Evolutionary conservation across 2,329 filamentous ascomycete genomes (phyloP).

Genomic region (Phoma sp.): DNA sequence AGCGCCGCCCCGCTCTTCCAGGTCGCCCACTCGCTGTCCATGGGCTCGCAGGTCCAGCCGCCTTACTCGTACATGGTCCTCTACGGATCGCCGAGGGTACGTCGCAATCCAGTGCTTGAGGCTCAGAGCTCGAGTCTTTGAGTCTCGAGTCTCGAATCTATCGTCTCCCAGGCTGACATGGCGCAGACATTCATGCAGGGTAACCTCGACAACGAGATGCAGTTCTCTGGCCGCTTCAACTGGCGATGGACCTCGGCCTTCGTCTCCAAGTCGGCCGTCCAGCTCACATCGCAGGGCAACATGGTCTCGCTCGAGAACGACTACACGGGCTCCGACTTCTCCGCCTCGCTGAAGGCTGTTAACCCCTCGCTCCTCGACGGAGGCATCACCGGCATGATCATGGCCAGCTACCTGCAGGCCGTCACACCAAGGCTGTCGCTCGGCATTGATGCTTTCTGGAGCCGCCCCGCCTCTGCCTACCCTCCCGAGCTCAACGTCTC

Average conservation of each 20-base stretch:
- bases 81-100: constrained; percentile 90
- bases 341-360: constrained; percentile 87
- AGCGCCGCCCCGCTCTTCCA: constrained; percentile 94
- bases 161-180: constrained; percentile 27
- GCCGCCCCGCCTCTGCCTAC: constrained; percentile 80
- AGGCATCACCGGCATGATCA: constrained; percentile 90
- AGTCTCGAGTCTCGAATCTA: neutral
- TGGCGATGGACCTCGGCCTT: constrained; percentile 83
- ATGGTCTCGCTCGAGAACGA: constrained; percentile 96
- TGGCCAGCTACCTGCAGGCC: constrained; percentile 94
- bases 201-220: constrained; percentile 90
- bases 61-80: constrained; percentile 95
- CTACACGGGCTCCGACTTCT: constrained; percentile 92
- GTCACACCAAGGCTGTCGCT: constrained; percentile 86
- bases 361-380: constrained; percentile 96
- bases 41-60: constrained; percentile 86
- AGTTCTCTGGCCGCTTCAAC: constrained; percentile 88
- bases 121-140: too few relatives aligned
- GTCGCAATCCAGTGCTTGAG: constrained; percentile 37
- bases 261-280: constrained; percentile 85
- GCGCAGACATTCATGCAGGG: constrained; percentile 90
- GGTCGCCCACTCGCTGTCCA: constrained; percentile 94
- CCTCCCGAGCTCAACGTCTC: constrained; percentile 90
- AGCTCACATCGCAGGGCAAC: constrained; percentile 84
- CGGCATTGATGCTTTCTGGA: constrained; percentile 92